These are phyloP conservation scores for Allium cepa DNA, from an alignment of 106 monocot genomes.

Conservation along the genomic window DNA sequence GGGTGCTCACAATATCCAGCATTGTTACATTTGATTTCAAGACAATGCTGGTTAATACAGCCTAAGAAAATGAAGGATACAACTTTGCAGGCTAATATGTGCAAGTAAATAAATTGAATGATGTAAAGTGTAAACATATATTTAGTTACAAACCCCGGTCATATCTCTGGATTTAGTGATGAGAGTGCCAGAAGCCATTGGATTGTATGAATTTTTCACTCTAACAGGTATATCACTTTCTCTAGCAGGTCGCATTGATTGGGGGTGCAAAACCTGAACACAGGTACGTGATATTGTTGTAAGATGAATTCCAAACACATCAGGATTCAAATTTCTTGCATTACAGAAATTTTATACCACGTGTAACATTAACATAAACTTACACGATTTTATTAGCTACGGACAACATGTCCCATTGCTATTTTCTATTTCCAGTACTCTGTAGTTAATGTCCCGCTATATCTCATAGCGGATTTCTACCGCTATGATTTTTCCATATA, in stretches of 20 bases:
- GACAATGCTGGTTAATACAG: conserved; percentile 87
- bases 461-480: too few relatives aligned
- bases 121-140: too few relatives aligned
- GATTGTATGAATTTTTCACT: conserved; percentile 91
- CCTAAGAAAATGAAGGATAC: conserved; percentile 28
- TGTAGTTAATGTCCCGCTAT: too few relatives aligned
- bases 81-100: too few relatives aligned
- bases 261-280: conserved; percentile 80
- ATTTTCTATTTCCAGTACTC: too few relatives aligned
- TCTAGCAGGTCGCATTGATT: conserved; percentile 91
- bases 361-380: not conserved
- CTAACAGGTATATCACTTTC: conserved; percentile 86
- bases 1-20: conserved; percentile 95
- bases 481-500: too few relatives aligned
- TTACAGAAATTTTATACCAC: not conserved
- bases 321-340: not conserved
- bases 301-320: not conserved
- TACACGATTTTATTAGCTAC: too few relatives aligned
- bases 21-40: conserved; percentile 90
- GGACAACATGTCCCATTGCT: too few relatives aligned
- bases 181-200: conserved; percentile 77
- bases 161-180: conserved; percentile 91
- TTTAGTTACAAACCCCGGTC: conserved; percentile 55
- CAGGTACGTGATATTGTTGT: too few relatives aligned
- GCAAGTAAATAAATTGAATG: too few relatives aligned